phyloP scores from a whole-genome alignment of 225 moss, liverwort and hornwort species.

The Pseudoscleropodium purum region DNA sequence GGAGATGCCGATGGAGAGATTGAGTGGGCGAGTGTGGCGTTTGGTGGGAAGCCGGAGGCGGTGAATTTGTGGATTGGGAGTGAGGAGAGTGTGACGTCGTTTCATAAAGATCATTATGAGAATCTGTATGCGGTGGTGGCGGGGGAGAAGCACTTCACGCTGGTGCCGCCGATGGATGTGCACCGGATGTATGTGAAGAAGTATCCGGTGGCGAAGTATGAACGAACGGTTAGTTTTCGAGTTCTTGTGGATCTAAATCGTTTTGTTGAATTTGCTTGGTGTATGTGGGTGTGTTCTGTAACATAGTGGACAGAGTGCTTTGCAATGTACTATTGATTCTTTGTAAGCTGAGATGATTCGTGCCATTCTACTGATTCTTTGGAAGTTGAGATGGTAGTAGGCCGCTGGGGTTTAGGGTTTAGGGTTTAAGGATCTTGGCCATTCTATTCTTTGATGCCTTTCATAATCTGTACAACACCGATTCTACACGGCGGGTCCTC shows the following conservation, averaged over 20 bases:
- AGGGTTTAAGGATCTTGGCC: background rate
- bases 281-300: background rate
- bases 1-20: conserved; percentile 76
- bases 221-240: conserved; percentile 41
- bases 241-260: background rate
- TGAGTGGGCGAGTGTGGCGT: conserved; percentile 73
- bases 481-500: background rate
- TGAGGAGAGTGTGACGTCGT: conserved; percentile 63
- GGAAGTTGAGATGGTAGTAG: background rate
- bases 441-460: background rate
- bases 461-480: background rate
- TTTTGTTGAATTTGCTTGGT: background rate
- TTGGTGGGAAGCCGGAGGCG: conserved; percentile 81
- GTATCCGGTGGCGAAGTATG: conserved; percentile 55
- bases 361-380: background rate
- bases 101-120: conserved; percentile 97
- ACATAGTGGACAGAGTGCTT: background rate
- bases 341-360: background rate
- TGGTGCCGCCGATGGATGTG: conserved; percentile 82
- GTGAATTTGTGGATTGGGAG: conserved; percentile 94
- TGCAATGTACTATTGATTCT: background rate
- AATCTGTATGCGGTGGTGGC: conserved; percentile 86
- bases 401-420: background rate
- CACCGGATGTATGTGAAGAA: conserved; percentile 71
- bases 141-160: conserved; percentile 78